A percentile compares a stretch with the other conserved stretches of the same genome.
Evolutionary conservation across 345 rosid genomes (phyloP).

Genomic region (Luvunga scandens): DNA sequence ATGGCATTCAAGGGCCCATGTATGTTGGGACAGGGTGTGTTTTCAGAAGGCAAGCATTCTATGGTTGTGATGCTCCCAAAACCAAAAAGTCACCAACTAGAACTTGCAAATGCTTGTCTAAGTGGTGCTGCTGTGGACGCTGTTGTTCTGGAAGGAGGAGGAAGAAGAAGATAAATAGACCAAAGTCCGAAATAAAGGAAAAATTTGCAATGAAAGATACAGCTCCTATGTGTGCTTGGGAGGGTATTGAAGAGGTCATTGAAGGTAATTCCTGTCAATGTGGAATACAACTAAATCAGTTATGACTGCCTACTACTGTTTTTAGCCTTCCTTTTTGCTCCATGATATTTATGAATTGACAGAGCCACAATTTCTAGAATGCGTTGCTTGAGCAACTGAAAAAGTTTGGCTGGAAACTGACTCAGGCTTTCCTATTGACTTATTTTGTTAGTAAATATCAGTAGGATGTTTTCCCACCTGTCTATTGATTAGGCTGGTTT

Average conservation of each 20-base stretch:
- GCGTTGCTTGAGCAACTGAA: neutral
- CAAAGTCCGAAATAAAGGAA: constrained; percentile 22
- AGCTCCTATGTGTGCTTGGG: constrained; percentile 19
- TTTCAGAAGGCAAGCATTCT: constrained; percentile 48
- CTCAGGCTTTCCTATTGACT: neutral
- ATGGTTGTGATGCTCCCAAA: constrained; percentile 44
- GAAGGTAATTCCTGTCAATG: constrained; percentile 26
- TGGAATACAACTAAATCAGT: neutral
- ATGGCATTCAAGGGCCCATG: constrained; percentile 67
- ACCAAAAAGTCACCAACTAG: constrained; percentile 33
- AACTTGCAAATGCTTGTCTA: constrained; percentile 48
- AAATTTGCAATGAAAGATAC: constrained; percentile 13
- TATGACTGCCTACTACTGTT: neutral
- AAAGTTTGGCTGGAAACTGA: neutral
- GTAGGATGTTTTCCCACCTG: neutral
- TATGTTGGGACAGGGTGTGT: constrained; percentile 51
- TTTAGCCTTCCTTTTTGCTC: neutral
- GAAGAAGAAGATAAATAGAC: constrained; percentile 36
- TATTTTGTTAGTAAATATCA: neutral
- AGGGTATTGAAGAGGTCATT: constrained; percentile 34
- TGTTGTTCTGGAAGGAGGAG: constrained; percentile 36
- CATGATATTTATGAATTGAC: neutral
- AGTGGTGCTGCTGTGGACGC: constrained; percentile 38
- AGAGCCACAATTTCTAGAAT: neutral
- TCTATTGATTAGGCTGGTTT: neutral